Conservation (phyloP, 108 stramenopile species). For the Schizochytrium sp. region DNA sequence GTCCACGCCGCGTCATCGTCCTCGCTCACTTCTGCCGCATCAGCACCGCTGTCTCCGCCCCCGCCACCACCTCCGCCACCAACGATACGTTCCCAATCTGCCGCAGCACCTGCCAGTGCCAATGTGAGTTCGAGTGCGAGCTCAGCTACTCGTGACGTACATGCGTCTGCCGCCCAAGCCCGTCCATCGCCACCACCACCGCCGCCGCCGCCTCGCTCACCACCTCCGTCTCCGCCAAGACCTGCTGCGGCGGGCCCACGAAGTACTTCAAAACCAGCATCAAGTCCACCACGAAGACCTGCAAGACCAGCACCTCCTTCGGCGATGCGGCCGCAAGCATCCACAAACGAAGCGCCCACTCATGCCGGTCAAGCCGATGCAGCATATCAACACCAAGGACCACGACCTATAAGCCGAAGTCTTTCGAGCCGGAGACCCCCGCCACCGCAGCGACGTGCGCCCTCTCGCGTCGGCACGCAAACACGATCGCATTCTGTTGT, state of each 20-base stretch:
- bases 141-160: neutral
- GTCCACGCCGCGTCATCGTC: neutral
- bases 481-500: too few species aligned
- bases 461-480: neutral
- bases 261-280: too few species aligned
- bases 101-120: neutral
- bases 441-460: neutral
- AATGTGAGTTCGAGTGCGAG: neutral
- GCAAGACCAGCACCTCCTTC: neutral
- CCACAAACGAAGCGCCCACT: neutral
- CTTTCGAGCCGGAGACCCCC: neutral
- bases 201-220: neutral
- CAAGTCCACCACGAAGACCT: neutral
- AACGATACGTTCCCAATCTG: neutral
- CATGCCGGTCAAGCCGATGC: too few species aligned
- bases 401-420: neutral
- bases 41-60: neutral
- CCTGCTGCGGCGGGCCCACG: neutral
- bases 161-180: neutral
- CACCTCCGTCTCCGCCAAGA: too few species aligned
- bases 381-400: neutral
- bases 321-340: neutral
- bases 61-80: neutral
- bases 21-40: neutral
- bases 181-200: neutral